Evolutionary conservation across 768 basidiomycete species (phyloP).

Genomic region (Lactifluus piperatus): DNA sequence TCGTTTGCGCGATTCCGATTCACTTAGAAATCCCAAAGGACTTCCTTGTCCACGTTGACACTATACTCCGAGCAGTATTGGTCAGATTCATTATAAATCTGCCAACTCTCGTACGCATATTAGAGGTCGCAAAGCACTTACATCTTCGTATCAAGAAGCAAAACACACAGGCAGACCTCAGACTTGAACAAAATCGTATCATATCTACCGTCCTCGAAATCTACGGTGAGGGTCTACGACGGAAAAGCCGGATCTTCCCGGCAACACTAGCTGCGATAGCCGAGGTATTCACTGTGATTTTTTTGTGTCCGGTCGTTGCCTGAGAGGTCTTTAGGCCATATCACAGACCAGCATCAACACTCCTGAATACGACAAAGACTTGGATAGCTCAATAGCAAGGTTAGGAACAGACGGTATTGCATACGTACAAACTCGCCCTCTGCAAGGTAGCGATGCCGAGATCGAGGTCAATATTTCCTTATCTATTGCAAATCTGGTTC

Average conservation of each 20-base stretch:
- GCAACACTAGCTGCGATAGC: conserved; percentile 41
- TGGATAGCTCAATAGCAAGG: conserved; percentile 1
- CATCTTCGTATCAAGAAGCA: conserved; percentile 26
- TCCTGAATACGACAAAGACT: conserved; percentile 5
- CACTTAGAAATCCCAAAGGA: conserved; percentile 34
- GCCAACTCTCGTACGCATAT: conserved; percentile 36
- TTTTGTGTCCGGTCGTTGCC: not conserved
- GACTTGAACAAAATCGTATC: conserved; percentile 13
- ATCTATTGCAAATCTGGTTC: conserved; percentile 42
- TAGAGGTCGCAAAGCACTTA: conserved; percentile 39
- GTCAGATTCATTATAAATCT: conserved; percentile 41
- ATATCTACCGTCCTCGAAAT: conserved; percentile 34
- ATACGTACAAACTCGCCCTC: conserved; percentile 24
- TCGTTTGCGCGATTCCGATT: not conserved
- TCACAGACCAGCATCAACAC: conserved; percentile 25
- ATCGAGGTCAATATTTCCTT: conserved; percentile 43
- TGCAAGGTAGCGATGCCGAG: conserved; percentile 34
- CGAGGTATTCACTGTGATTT: conserved; percentile 36
- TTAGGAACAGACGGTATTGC: conserved; percentile 14
- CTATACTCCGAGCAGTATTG: conserved; percentile 46
- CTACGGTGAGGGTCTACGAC: conserved; percentile 41
- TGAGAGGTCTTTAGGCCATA: conserved; percentile 23
- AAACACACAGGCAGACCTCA: not conserved
- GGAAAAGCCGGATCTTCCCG: conserved; percentile 43
- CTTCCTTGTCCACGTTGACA: conserved; percentile 49